Evolutionary conservation across 306 rosid species (phyloP), one percentile per base, ranked within the genome.

Genomic region (Prunus mongolica): DNA sequence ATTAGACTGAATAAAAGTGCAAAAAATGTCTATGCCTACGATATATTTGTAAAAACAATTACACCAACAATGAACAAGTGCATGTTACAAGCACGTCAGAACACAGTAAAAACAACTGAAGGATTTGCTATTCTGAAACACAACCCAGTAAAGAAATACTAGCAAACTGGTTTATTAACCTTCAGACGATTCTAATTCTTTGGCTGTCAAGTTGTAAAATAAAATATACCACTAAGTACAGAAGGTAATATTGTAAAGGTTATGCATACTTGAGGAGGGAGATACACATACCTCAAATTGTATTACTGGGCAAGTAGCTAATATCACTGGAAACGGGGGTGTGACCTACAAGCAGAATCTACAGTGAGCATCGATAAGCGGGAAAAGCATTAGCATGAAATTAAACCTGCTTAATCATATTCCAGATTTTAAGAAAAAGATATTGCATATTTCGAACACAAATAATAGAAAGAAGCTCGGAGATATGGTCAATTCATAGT

Each of bases 231-330:
- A 30, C 22, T 9, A 44, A 15, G 46, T 28, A 62, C 2, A 16
- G 44, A n/a, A 41, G 61, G 38, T 8, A 50, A 34, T 22, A 12
- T 18, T 8, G 20, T 27, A 46, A 73, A 67, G 34, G 49, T 24
- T 14, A 28, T 28, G 76, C 73, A 80, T 54, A 45, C 28, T 51
- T 18, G 4, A 32, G 8, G 25, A 66, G 61, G 71, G 74, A 60
- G 46, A 32, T 54, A 41, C 52, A 47, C 76, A 68, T 77, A 87
- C 98, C 98, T 89, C 98, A 77, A 94, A 94, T 80, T 94, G 96
- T 81, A 94, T 80, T 50, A 86, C 69, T 27, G 97, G 98, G 79
- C 90, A 84, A 47, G 96, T 87, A 76, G 93, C 90, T 72, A 91
- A 85, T 72, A 88, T 70, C 55, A 88, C 77, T 25, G 98, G 97